Evolutionary conservation across 345 rosid genomes (phyloP).

Genomic region (Arabis hirsuta): DNA sequence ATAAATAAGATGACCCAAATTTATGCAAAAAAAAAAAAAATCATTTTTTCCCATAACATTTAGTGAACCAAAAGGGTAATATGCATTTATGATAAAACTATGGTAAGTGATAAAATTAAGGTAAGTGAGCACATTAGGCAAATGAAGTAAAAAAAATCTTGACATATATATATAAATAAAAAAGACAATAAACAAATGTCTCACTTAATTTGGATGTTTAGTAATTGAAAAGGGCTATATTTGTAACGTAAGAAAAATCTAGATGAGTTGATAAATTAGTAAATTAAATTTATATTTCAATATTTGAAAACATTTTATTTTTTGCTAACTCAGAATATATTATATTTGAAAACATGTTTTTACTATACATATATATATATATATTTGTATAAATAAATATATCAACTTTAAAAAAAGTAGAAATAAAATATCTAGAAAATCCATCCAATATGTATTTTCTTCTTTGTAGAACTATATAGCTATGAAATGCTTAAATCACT

Average conservation of each 20-base stretch:
- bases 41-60: neutral
- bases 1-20: constrained; percentile 1
- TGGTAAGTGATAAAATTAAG: constrained; percentile 25
- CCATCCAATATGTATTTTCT: too few relatives aligned
- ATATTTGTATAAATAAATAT: neutral
- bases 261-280: neutral
- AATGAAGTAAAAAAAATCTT: constrained; percentile 13
- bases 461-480: too few relatives aligned
- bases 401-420: neutral
- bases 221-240: neutral
- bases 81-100: constrained; percentile 26
- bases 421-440: neutral
- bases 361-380: neutral
- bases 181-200: neutral
- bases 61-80: neutral
- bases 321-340: too few relatives aligned
- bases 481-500: too few relatives aligned
- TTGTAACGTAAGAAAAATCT: neutral
- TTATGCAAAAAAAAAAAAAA: neutral
- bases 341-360: neutral
- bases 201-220: neutral
- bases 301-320: neutral
- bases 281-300: neutral
- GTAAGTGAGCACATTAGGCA: constrained; percentile 8
- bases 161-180: neutral